Evolutionary conservation across 805 yeast genomes (phyloP).

Genomic region (Metschnikowia dekortorum): DNA sequence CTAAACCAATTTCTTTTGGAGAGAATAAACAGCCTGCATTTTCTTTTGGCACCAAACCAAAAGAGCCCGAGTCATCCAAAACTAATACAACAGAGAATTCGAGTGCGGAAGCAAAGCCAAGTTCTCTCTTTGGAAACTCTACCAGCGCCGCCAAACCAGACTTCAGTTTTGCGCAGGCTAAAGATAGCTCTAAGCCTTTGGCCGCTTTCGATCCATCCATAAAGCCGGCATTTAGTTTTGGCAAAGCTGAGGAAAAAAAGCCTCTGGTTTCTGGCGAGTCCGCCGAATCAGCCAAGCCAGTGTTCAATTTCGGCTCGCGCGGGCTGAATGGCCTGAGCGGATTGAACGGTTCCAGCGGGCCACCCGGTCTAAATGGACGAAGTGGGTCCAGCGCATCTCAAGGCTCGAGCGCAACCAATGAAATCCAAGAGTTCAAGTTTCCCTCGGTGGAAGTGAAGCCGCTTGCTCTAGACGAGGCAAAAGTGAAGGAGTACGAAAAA

Average conservation of each 20-base stretch:
- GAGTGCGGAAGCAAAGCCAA: not conserved
- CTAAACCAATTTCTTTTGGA: no score
- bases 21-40: no score
- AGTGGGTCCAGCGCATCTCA: not conserved
- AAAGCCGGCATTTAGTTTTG: slow-evolving; percentile 4
- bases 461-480: slow-evolving; percentile 20
- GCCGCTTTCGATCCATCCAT: slow-evolving; percentile 1
- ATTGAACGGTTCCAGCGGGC: not conserved
- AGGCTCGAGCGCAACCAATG: not conserved
- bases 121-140: slow-evolving; percentile 1
- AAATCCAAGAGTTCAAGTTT: slow-evolving; percentile 14
- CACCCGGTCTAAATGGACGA: not conserved
- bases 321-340: not conserved
- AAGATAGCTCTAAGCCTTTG: not conserved
- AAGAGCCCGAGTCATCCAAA: no score
- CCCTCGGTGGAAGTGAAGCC: slow-evolving; percentile 21
- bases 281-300: not conserved
- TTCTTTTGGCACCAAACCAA: no score
- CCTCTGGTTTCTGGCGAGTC: not conserved
- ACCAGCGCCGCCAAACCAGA: not conserved
- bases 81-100: not conserved
- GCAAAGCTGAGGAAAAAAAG: not conserved
- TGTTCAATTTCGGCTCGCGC: not conserved
- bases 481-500: slow-evolving; percentile 25
- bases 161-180: not conserved